Evolutionary conservation across 2,329 filamentous ascomycete genomes (phyloP).

Genomic region (Aspergillus sp.): DNA sequence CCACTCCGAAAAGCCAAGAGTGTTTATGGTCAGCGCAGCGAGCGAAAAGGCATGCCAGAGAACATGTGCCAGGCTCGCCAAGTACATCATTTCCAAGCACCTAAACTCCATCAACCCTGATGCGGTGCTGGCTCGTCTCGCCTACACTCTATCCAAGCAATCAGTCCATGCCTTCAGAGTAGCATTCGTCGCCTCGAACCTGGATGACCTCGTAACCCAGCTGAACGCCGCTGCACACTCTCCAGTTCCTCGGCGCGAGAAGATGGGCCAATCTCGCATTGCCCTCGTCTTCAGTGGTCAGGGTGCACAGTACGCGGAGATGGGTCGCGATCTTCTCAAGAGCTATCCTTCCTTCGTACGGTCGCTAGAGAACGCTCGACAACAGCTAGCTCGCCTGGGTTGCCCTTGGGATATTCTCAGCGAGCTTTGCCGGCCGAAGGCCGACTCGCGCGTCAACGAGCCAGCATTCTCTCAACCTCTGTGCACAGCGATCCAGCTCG

Average conservation of each 20-base stretch:
- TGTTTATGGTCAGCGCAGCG: slow-evolving; percentile 8
- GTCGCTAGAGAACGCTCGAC: slow-evolving; percentile 8
- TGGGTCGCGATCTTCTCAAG: slow-evolving; percentile 15
- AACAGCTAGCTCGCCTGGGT: slow-evolving; percentile 9
- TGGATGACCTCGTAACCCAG: slow-evolving; percentile 7
- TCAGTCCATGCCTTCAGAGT: slow-evolving; percentile 12
- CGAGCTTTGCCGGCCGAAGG: slow-evolving; percentile 13
- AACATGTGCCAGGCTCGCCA: slow-evolving; percentile 5
- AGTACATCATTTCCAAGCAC: slow-evolving; percentile 10
- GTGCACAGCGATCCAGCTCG: slow-evolving; percentile 12
- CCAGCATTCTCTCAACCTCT: slow-evolving; percentile 15
- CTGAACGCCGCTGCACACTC: slow-evolving; percentile 6
- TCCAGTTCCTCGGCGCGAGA: slow-evolving; percentile 6
- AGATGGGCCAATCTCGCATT: slow-evolving; percentile 7
- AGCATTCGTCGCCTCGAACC: slow-evolving; percentile 4
- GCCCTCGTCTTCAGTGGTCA: slow-evolving; percentile 15
- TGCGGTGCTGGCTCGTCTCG: slow-evolving; percentile 5
- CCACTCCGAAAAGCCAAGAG: slow-evolving; percentile 11
- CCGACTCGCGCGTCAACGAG: slow-evolving; percentile 12
- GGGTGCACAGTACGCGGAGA: slow-evolving; percentile 15
- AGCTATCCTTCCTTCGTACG: slow-evolving; percentile 12
- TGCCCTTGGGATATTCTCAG: slow-evolving; percentile 13
- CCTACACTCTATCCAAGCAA: slow-evolving; percentile 9
- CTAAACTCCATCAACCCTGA: slow-evolving; percentile 5
- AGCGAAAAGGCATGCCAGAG: slow-evolving; percentile 16